Evolutionary conservation across 495 filamentous ascomycete species (phyloP).

Genomic region (Penicillium malachiteum): DNA sequence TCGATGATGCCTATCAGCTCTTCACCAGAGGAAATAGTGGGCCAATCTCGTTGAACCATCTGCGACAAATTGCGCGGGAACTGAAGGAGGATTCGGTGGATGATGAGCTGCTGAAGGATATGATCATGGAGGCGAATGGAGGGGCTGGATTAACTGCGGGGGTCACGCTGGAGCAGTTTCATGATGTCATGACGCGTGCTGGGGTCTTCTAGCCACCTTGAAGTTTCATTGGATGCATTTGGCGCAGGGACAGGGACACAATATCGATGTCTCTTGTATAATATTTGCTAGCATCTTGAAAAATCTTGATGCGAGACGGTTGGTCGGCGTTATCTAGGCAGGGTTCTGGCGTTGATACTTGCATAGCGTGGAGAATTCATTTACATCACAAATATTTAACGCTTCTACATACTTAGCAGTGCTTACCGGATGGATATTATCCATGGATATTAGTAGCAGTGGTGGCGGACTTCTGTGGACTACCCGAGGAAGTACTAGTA

Average conservation of each 20-base stretch:
- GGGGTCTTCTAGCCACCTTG: constrained; percentile 61
- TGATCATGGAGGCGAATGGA: constrained; percentile 91
- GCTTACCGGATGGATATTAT: too few relatives aligned
- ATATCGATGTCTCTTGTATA: neutral
- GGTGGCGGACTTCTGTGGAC: too few relatives aligned
- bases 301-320: neutral
- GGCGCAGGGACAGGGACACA: too few relatives aligned
- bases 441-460: too few relatives aligned
- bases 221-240: too few relatives aligned
- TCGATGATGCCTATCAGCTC: constrained; percentile 74
- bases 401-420: too few relatives aligned
- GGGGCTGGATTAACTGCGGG: constrained; percentile 68
- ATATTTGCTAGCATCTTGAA: neutral
- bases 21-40: constrained; percentile 61
- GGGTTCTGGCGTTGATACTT: constrained; percentile 8
- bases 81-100: constrained; percentile 72
- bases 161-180: constrained; percentile 77
- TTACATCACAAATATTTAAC: neutral
- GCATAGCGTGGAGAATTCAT: constrained; percentile 19
- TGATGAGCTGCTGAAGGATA: constrained; percentile 81
- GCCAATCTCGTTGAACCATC: constrained; percentile 69
- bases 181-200: constrained; percentile 79
- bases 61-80: constrained; percentile 76
- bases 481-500: too few relatives aligned
- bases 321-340: constrained; percentile 10